These are phyloP conservation scores for Sonneratia caseolaris DNA, from an alignment of 345 rosid genomes.

Conservation along the genomic window DNA sequence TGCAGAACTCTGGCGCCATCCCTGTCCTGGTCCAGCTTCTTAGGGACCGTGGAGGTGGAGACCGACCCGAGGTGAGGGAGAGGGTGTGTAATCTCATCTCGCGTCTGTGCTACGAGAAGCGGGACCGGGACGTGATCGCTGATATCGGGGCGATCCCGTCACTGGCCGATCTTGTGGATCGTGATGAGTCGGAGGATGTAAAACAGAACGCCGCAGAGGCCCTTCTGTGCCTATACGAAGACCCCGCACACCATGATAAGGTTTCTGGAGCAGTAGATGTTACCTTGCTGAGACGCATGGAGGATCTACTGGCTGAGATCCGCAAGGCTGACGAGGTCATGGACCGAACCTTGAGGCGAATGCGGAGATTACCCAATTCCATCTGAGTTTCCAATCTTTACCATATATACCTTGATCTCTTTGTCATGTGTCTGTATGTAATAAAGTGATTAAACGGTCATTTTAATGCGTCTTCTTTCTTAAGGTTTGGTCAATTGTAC, in stretches of 20 bases:
- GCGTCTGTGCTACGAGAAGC: slow-evolving; percentile 37
- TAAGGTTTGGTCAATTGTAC: too few species aligned
- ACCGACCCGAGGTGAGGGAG: slow-evolving; percentile 27
- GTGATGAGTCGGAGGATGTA: neutral
- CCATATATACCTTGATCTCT: too few species aligned
- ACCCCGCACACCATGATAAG: slow-evolving; percentile 13
- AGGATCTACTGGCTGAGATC: neutral
- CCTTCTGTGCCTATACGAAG: slow-evolving; percentile 36
- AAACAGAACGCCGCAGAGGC: slow-evolving; percentile 32
- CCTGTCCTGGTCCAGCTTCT: slow-evolving; percentile 38
- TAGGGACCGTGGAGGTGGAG: slow-evolving; percentile 21
- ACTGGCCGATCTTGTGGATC: slow-evolving; percentile 32
- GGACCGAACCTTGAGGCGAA: neutral
- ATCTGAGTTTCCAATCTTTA: slow-evolving; percentile 6
- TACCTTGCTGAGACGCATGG: neutral
- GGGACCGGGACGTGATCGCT: slow-evolving; percentile 32
- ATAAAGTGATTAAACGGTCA: too few species aligned
- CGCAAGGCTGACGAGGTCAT: neutral
- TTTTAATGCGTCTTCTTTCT: too few species aligned
- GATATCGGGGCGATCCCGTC: slow-evolving; percentile 30
- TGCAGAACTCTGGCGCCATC: slow-evolving; percentile 49
- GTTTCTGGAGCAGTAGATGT: neutral
- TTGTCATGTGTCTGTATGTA: too few species aligned
- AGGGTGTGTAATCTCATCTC: slow-evolving; percentile 39
- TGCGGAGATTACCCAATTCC: slow-evolving; percentile 5